Conservation (phyloP, 148 eudicot species). For the Persicaria tinctoria region DNA sequence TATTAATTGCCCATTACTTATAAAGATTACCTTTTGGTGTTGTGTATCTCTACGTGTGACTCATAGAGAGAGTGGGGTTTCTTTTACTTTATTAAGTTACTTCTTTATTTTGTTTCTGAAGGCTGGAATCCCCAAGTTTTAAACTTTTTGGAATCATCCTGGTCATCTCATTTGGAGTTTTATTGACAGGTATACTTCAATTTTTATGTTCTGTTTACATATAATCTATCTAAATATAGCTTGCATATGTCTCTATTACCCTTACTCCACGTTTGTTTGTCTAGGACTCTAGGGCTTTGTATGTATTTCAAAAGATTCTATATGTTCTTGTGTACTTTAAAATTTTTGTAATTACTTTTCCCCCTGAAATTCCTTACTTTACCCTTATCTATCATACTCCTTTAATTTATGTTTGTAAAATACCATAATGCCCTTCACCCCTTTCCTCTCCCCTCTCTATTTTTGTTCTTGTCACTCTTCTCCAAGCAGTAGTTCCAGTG, state of each 20-base stretch:
- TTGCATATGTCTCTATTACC: background rate
- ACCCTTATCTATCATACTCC: background rate
- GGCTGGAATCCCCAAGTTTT: slow-evolving; percentile 92
- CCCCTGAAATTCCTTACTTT: background rate
- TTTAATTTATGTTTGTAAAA: background rate
- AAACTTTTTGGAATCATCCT: slow-evolving; percentile 85
- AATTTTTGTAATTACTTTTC: too few relatives aligned
- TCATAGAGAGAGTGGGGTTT: background rate
- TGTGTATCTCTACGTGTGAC: background rate
- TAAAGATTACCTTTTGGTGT: background rate
- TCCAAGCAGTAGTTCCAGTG: background rate
- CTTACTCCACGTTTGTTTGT: background rate
- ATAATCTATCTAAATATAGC: background rate
- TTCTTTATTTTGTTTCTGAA: slow-evolving; percentile 17
- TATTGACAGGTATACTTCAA: slow-evolving; percentile 63
- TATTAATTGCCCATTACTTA: background rate
- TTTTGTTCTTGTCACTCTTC: background rate
- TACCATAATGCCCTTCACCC: background rate
- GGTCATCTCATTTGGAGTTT: slow-evolving; percentile 69
- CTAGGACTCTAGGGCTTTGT: background rate
- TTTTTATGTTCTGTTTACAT: slow-evolving; percentile 1
- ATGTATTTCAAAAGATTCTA: background rate
- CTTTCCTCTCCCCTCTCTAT: background rate
- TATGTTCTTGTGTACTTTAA: background rate
- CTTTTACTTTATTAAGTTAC: background rate